These are phyloP conservation scores for Geranomyces variabilis DNA, from an alignment of 192 early-diverging fungal species.

Conservation along the genomic window DNA sequence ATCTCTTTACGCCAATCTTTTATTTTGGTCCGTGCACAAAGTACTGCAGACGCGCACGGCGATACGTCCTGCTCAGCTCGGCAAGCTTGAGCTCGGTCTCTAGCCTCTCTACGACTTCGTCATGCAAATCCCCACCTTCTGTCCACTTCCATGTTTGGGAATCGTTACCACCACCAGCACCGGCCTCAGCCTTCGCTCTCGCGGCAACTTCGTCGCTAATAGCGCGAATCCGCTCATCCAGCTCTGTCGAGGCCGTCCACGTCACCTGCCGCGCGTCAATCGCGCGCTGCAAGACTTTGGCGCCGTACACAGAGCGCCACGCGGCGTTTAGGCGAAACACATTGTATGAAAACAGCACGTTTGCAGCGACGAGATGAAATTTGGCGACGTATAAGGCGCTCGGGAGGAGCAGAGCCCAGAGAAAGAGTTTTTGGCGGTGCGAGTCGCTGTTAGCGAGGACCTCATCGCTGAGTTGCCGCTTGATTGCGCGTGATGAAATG, in stretches of 20 bases:
- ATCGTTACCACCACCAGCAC: slow-evolving; percentile 3
- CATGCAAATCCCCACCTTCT: slow-evolving; percentile 46
- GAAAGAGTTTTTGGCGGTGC: slow-evolving; percentile 34
- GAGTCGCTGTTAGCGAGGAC: slow-evolving; percentile 25
- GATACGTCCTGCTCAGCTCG: slow-evolving; percentile 47
- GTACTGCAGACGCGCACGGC: slow-evolving; percentile 46
- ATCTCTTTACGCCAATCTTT: neutral
- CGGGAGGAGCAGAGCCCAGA: slow-evolving; percentile 44
- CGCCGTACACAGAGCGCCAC: slow-evolving; percentile 41
- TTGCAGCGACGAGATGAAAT: slow-evolving; percentile 39
- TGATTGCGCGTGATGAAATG: neutral
- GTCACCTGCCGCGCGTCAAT: slow-evolving; percentile 37
- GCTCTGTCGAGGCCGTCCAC: slow-evolving; percentile 40
- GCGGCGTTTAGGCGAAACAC: slow-evolving; percentile 47
- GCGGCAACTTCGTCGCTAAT: slow-evolving; percentile 5
- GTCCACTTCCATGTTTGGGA: slow-evolving; percentile 40
- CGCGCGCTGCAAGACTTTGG: slow-evolving; percentile 35
- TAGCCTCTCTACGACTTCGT: slow-evolving; percentile 48
- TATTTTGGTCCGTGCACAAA: slow-evolving; percentile 34
- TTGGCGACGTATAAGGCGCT: slow-evolving; percentile 46
- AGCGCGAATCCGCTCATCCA: slow-evolving; percentile 26
- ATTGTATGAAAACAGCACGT: slow-evolving; percentile 53
- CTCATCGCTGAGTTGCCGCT: too few relatives aligned
- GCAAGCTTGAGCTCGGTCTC: slow-evolving; percentile 43
- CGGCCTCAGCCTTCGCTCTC: neutral